Conservation (phyloP, 2,329 filamentous ascomycete species). For the Ceratocystis albifundus region DNA sequence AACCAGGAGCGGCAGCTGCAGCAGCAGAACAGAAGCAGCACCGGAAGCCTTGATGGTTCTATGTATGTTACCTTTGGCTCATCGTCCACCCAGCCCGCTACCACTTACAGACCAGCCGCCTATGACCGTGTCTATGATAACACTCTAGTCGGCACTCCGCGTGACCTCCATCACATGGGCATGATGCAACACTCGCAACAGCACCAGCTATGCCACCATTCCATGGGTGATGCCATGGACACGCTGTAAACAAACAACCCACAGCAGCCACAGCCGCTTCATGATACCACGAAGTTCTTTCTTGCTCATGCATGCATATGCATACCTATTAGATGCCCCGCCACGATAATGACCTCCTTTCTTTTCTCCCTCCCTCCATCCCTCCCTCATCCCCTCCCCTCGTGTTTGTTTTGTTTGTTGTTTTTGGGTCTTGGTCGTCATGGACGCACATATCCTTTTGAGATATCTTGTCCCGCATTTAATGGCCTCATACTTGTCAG, state of each 20-base stretch:
- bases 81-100: not conserved
- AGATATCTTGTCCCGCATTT: constrained; percentile 1
- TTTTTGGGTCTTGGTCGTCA: not conserved
- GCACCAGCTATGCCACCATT: not conserved
- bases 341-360: not conserved
- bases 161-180: constrained; percentile 17
- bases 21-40: constrained; percentile 13
- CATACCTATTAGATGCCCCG: not conserved
- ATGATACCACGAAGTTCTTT: constrained; percentile 6
- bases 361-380: not conserved
- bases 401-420: not conserved
- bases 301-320: not conserved
- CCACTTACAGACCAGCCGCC: constrained; percentile 24
- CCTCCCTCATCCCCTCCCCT: not conserved
- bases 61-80: constrained; percentile 34
- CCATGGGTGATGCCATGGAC: constrained; percentile 11
- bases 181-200: constrained; percentile 13
- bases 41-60: constrained; percentile 6
- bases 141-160: not conserved
- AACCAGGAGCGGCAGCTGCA: constrained; percentile 29
- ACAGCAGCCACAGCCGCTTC: not conserved
- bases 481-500: not conserved
- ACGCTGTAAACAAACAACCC: not conserved
- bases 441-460: constrained; percentile 6
- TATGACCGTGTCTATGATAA: constrained; percentile 21